Evolutionary conservation across 345 rosid genomes (phyloP), one percentile per base, ranked within the genome.

Genomic region (Hibiscus trionum): DNA sequence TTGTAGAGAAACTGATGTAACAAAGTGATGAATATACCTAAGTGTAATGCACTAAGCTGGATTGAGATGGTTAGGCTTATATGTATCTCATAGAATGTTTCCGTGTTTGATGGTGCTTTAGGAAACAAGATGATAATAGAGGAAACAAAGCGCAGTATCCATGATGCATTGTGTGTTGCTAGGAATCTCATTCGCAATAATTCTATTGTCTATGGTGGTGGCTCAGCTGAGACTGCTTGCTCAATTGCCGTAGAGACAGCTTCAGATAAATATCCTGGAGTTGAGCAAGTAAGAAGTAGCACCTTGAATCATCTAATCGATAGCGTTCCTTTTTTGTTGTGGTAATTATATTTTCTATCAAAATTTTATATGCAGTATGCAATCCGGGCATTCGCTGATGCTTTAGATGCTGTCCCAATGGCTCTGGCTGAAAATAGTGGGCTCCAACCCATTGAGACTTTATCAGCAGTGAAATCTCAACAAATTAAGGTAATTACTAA

Each of bases 361-460:
- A 5, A 61, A 4, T 29, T 11, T 66, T 66, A 10, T 67, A 35
- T 79, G 83, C 93, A 93, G 99, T 93, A 95, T 82, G 98, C 97
- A 59, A 89, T 96, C 46, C 82, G 96, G 73, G 98, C 91, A 60
- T 93, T 93, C 46, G 96, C 96, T n/a, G 99, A 96, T 84, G 97
- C 97, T 65, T 77, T 96, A 80, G 99, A 96, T 78, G 75, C 87
- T 24, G 66, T 96, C 67, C 91, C 98, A 0, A 86, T 89, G 99
- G 97, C 99, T 14, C 96, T 95, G 46, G 99, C 99, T 7, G 98
- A 96, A 78, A 96, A 96, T 77, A 92, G 98, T 67, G 99, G 99
- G 47, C 84, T 92, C 75, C 97, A 92, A 76, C 98, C 99, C 31
- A 93, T 93, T 63, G 98, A 96, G 81, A 93, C 95, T 0, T 83